Conservation (phyloP, 441 rosid genomes). For the Mallotus japonicus region DNA sequence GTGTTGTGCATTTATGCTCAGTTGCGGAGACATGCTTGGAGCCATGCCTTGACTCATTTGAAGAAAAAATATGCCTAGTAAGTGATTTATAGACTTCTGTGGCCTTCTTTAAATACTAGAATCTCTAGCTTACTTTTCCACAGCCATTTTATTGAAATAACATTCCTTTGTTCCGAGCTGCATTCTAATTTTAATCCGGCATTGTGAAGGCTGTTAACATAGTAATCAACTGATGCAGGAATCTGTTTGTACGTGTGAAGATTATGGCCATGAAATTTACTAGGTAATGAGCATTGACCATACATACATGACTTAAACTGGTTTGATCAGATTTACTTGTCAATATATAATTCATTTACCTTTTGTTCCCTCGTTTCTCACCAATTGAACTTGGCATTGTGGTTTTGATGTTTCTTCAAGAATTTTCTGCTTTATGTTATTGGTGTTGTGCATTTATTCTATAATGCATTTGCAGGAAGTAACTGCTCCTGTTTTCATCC, state of each 20-base stretch:
- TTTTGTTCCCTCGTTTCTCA: background rate
- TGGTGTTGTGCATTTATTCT: too few species aligned
- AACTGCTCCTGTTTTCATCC: slow-evolving; percentile 52
- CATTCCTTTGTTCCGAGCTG: background rate
- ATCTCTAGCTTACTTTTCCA: slow-evolving; percentile 6
- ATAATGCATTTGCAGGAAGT: too few species aligned
- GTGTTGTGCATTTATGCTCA: slow-evolving; percentile 51
- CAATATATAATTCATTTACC: background rate
- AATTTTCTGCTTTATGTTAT: too few species aligned
- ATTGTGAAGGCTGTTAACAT: too few species aligned
- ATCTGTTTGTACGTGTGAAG: too few species aligned
- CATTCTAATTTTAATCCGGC: background rate
- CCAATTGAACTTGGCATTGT: too few species aligned
- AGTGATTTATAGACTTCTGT: slow-evolving; percentile 29
- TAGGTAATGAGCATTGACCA: too few species aligned
- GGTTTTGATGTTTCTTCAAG: too few species aligned
- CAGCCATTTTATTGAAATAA: background rate
- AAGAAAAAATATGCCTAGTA: slow-evolving; percentile 95
- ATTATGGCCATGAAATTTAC: too few species aligned
- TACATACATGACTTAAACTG: too few species aligned
- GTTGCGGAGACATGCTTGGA: slow-evolving; percentile 74
- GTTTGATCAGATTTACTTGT: too few species aligned
- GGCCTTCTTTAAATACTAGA: background rate
- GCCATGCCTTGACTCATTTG: slow-evolving; percentile 83
- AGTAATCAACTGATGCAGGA: too few species aligned